Evolutionary conservation across 768 basidiomycete genomes (phyloP).

Genomic region (Kwoniella sp.): DNA sequence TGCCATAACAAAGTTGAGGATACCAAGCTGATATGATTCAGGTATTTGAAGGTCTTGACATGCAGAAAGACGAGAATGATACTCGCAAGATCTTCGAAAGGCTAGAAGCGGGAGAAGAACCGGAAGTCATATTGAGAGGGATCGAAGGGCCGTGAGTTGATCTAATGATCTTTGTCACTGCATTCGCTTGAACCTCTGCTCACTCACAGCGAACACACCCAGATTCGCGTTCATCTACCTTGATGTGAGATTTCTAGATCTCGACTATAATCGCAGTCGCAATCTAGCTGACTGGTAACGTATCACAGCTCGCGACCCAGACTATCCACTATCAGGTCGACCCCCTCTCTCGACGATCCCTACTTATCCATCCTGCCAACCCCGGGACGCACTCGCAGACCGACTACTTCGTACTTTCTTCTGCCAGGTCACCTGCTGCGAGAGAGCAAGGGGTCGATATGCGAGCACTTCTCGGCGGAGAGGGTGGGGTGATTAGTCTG

Average conservation of each 20-base stretch:
- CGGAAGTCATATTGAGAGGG: constrained; percentile 28
- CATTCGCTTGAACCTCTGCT: not conserved
- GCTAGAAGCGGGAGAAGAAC: constrained; percentile 32
- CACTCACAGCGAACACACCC: not conserved
- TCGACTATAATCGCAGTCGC: too few species aligned
- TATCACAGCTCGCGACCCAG: constrained; percentile 19
- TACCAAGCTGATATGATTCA: constrained; percentile 20
- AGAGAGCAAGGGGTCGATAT: constrained; percentile 27
- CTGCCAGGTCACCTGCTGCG: constrained; percentile 24
- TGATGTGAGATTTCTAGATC: too few species aligned
- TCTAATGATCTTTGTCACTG: not conserved
- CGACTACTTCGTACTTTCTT: constrained; percentile 31
- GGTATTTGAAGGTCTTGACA: constrained; percentile 48
- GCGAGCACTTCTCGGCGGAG: constrained; percentile 41
- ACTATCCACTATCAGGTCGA: constrained; percentile 48
- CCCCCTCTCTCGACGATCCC: constrained; percentile 50
- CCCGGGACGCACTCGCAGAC: not conserved
- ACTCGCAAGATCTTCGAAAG: constrained; percentile 31
- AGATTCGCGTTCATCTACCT: constrained; percentile 52
- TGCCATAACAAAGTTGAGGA: too few species aligned
- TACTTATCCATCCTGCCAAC: constrained; percentile 32
- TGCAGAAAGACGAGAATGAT: constrained; percentile 45
- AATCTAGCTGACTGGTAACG: too few species aligned
- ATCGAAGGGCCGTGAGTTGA: constrained; percentile 53
- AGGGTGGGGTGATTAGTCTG: constrained; percentile 34